These are phyloP conservation scores for Plasmodium knowlesi DNA, from an alignment of 169 alveolate species.

Conservation along the genomic window DNA sequence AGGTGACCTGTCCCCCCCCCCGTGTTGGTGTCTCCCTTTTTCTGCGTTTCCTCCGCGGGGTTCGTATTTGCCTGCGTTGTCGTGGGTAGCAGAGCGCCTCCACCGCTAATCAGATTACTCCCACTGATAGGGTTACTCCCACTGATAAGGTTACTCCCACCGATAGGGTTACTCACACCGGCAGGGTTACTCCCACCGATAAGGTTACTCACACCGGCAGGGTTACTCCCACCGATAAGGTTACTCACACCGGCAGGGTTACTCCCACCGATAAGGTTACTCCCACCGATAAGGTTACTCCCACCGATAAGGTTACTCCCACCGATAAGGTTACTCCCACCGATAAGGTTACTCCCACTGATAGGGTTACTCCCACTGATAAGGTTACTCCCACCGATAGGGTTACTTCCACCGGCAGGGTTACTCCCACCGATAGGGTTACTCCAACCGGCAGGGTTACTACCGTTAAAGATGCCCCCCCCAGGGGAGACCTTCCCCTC, in stretches of 20 bases:
- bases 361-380: no score
- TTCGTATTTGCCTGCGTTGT: background rate
- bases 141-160: background rate
- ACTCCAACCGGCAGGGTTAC: background rate
- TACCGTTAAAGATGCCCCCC: background rate
- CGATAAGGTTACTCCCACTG: background rate
- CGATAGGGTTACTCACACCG: background rate
- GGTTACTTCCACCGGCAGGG: no score
- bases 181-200: background rate
- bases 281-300: background rate
- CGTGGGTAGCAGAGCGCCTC: no score
- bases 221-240: no score
- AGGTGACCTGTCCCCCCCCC: background rate
- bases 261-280: background rate
- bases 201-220: no score
- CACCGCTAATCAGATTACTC: background rate
- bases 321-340: background rate
- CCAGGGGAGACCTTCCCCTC: background rate
- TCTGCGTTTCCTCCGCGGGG: conserved; percentile 4
- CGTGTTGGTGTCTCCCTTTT: background rate
- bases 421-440: background rate
- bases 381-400: background rate
- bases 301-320: background rate
- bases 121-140: background rate
- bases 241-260: background rate